Evolutionary conservation across 345 rosid species (phyloP).

Genomic region (Alliaria petiolata): DNA sequence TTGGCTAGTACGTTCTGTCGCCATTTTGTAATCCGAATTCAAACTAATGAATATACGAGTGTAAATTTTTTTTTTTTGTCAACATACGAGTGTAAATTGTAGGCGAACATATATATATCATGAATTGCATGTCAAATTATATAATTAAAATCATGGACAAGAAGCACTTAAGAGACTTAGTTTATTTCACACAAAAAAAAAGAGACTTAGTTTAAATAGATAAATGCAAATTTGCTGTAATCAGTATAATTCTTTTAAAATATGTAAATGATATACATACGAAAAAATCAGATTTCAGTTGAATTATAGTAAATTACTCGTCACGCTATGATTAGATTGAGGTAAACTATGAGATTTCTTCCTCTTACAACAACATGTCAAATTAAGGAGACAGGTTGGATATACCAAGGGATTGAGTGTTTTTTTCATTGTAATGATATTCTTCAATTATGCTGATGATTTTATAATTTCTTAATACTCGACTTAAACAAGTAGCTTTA

Average conservation of each 20-base stretch:
- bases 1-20: too few species aligned
- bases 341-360: conserved; percentile 11
- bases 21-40: too few species aligned
- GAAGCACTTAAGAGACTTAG: background rate
- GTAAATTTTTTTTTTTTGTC: too few species aligned
- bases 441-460: conserved; percentile 6
- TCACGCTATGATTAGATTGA: conserved; percentile 4
- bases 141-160: too few species aligned
- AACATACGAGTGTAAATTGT: too few species aligned
- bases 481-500: conserved; percentile 11
- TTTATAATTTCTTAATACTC: conserved; percentile 11
- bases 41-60: too few species aligned
- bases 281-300: background rate
- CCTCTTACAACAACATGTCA: conserved; percentile 9
- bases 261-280: background rate
- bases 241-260: background rate
- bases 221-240: too few species aligned
- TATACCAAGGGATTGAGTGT: conserved; percentile 16
- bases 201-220: background rate
- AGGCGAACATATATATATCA: too few species aligned
- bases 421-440: conserved; percentile 13
- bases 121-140: too few species aligned
- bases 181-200: too few species aligned
- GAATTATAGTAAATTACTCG: too few species aligned
- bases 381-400: conserved; percentile 27